Base-by-base conservation (phyloP, 148 eudicot species). In the Camellia granthamiana region DNA sequence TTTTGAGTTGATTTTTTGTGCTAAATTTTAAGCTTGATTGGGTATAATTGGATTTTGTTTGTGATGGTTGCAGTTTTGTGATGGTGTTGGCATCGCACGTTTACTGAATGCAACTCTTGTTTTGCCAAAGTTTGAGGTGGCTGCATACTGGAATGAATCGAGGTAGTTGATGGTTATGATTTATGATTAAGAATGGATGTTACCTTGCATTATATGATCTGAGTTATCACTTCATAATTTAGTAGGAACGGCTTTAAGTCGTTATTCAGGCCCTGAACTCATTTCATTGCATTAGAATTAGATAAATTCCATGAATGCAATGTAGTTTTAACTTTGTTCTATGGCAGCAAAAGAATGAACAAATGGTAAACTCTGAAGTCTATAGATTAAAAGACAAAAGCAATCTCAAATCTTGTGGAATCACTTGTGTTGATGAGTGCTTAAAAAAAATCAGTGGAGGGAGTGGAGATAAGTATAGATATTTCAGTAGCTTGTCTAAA, bases 81-180 rank as follows among this genome's bases (percentile, higher is more conserved):
- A 95, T 86, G 99, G 99, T 79, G 97, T 95, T 88, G 99, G 99
- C 75, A 85, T 95, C 86, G 98, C 99, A 62, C 90, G 94, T 76
- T 79, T 96, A 88, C 85, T 96, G 69, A 96, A 96, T 85, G 99
- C 98, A 42, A 93, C 99, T 80, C 95, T 96, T 75, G 98, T 96
- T 75, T 82, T 96, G 81, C 99, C 99, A 59, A 96, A 93, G 82
- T 96, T 96, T 89, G 99, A 96, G 84, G 98, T 89, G 79, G 99
- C 99, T 73, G 98, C 99, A 19, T 96, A 96, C 79, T 96, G 99
- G 99, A 96, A 96, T 72, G 99, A 96, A 79, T 90, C 99, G n/a
- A 96, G 99, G 99, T 96, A 90, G 72, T 56, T 70, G 5, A 49
- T 41, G 30, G 41, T 55, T 55, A 62, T 55, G 7, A 46, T 21